These are phyloP conservation scores for Blastobotrys serpentis DNA, from an alignment of 1,139 yeast species.

Conservation along the genomic window DNA sequence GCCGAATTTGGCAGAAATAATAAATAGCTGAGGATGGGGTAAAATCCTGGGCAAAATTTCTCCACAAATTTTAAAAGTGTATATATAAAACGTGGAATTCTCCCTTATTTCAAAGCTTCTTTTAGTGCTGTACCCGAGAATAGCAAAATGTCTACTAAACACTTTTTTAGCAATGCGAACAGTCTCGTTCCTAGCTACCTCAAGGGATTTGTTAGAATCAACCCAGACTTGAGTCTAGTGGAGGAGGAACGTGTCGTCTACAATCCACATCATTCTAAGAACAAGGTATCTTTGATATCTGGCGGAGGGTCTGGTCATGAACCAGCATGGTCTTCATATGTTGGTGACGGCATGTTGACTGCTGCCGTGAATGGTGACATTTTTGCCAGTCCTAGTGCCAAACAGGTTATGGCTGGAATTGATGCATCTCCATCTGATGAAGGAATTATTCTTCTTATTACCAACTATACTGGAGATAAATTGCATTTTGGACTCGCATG, in stretches of 20 bases:
- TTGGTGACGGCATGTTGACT: conserved; percentile 47
- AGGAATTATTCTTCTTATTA: conserved; percentile 53
- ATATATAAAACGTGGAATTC: too few species aligned
- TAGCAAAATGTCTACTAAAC: conserved; percentile 35
- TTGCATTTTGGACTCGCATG: conserved; percentile 55
- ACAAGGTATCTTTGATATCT: conserved; percentile 41
- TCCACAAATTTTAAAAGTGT: too few species aligned
- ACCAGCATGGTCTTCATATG: conserved; percentile 49
- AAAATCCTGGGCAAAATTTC: too few species aligned
- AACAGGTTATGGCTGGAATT: conserved; percentile 45
- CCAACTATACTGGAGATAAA: conserved; percentile 62
- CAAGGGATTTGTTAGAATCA: conserved; percentile 35
- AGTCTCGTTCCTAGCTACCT: conserved; percentile 31
- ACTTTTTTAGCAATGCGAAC: conserved; percentile 37
- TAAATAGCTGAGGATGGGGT: too few species aligned
- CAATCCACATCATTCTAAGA: conserved; percentile 36
- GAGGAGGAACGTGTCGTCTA: conserved; percentile 43
- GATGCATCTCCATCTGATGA: conserved; percentile 37
- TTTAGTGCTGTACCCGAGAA: too few species aligned
- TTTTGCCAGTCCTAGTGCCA: conserved; percentile 48
- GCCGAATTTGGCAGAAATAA: too few species aligned
- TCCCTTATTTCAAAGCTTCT: too few species aligned
- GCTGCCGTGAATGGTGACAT: conserved; percentile 50
- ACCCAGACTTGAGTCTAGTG: conserved; percentile 35
- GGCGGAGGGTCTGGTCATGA: conserved; percentile 53